phyloP scores from a whole-genome alignment of 352 stramenopile genomes.

The Phytophthora sansomeana region DNA sequence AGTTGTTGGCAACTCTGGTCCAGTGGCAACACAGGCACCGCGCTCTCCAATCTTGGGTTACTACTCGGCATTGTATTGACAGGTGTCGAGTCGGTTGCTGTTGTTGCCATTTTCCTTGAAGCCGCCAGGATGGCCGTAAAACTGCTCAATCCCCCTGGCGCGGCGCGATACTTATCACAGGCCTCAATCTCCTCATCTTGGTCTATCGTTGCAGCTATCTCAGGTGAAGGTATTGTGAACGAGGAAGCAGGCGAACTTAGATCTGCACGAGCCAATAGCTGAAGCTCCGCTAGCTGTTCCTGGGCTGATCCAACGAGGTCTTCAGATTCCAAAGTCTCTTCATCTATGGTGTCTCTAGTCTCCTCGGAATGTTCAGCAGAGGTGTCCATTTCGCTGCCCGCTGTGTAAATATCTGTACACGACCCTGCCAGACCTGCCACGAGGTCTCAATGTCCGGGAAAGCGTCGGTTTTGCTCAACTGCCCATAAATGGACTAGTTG shows the following conservation, averaged over 20 bases:
- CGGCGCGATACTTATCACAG: not conserved
- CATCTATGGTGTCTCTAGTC: constrained; percentile 17
- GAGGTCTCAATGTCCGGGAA: not conserved
- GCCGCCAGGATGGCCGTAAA: constrained; percentile 29
- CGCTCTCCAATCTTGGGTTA: not conserved
- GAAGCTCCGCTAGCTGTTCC: constrained; percentile 57
- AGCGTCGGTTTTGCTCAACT: constrained; percentile 15
- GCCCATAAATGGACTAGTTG: constrained; percentile 35
- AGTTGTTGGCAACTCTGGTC: not conserved
- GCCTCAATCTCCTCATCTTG: not conserved
- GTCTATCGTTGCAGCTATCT: not conserved
- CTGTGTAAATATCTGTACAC: not conserved
- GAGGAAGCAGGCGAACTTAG: constrained; percentile 22
- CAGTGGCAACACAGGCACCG: constrained; percentile 2
- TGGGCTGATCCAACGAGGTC: constrained; percentile 12
- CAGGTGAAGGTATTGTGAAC: constrained; percentile 5
- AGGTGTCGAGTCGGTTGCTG: not conserved
- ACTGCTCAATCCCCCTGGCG: constrained; percentile 24
- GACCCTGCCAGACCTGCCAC: not conserved
- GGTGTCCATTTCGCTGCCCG: constrained; percentile 21
- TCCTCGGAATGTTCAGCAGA: constrained; percentile 11
- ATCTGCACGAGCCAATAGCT: constrained; percentile 50
- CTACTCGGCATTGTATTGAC: not conserved
- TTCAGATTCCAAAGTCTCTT: constrained; percentile 7
- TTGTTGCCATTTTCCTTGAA: constrained; percentile 27